Evolutionary conservation across 1,284 basidiomycete genomes (phyloP).

Genomic region (Trichosporon sp.): DNA sequence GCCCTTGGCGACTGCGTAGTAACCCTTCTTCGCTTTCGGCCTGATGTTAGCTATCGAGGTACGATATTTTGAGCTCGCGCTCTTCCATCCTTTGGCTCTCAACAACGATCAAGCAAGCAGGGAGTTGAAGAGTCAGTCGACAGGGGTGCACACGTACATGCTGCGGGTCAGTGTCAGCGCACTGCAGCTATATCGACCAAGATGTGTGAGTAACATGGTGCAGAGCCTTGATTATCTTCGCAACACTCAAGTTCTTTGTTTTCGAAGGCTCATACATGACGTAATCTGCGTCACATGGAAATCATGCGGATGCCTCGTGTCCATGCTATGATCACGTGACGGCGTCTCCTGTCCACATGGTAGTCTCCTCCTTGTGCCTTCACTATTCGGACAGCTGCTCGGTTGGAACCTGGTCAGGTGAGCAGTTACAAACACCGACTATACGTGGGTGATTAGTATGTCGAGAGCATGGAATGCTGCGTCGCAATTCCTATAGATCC

Average conservation of each 20-base stretch:
- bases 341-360: too few relatives aligned
- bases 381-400: too few relatives aligned
- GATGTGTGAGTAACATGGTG: not conserved
- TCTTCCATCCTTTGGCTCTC: too few relatives aligned
- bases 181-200: not conserved
- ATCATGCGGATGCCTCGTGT: not conserved
- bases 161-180: not conserved
- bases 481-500: too few relatives aligned
- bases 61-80: not conserved
- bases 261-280: not conserved
- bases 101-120: not conserved
- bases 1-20: conserved; percentile 42
- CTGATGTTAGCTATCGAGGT: conserved; percentile 18
- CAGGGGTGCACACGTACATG: not conserved
- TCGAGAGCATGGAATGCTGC: too few relatives aligned
- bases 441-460: too few relatives aligned
- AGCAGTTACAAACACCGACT: too few relatives aligned
- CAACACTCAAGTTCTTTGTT: not conserved
- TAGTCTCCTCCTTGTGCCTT: too few relatives aligned
- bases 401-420: too few relatives aligned
- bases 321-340: too few relatives aligned
- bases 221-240: not conserved
- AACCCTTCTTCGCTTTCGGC: conserved; percentile 36
- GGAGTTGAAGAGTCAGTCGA: not conserved
- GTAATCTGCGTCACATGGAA: not conserved